Conservation (phyloP, 1,284 basidiomycete species). For the Apiotrichum laibachii region DNA sequence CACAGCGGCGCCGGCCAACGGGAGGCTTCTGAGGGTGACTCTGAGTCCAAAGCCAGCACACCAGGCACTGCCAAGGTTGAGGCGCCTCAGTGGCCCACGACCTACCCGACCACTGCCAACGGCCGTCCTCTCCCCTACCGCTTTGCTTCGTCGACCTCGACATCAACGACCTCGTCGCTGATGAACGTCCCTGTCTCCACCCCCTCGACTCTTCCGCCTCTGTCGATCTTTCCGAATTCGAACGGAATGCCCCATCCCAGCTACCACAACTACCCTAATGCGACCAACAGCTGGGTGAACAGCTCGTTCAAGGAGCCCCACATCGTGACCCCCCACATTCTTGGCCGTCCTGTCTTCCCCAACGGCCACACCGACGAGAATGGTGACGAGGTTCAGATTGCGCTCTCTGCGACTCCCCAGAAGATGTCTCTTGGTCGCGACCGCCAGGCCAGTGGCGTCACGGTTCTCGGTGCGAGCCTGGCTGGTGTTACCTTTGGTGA, state of each 20-base stretch:
- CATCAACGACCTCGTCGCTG: slow-evolving; percentile 31
- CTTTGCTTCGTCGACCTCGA: slow-evolving; percentile 28
- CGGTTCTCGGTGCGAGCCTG: slow-evolving; percentile 41
- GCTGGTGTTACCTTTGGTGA: slow-evolving; percentile 43
- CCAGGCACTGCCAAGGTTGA: slow-evolving; percentile 2
- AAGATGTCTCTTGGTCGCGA: slow-evolving; percentile 11
- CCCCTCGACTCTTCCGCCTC: slow-evolving; percentile 23
- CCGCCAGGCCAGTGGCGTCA: slow-evolving; percentile 25
- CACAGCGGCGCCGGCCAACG: slow-evolving; percentile 18
- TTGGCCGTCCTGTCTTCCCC: slow-evolving; percentile 14
- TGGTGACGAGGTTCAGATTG: slow-evolving; percentile 29
- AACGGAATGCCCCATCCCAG: background rate
- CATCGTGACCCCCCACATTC: slow-evolving; percentile 13
- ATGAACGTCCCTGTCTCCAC: slow-evolving; percentile 17
- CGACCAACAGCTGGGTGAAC: background rate
- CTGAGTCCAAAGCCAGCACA: slow-evolving; percentile 12
- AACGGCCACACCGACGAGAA: slow-evolving; percentile 1
- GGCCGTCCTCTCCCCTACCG: slow-evolving; percentile 9
- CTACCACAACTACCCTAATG: background rate
- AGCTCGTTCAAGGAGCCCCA: slow-evolving; percentile 8
- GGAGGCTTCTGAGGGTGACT: slow-evolving; percentile 23
- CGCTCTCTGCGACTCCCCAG: slow-evolving; percentile 29
- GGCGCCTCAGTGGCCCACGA: slow-evolving; percentile 4
- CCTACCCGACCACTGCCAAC: slow-evolving; percentile 5
- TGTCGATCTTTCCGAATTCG: slow-evolving; percentile 23